phyloP scores from a whole-genome alignment of 1,139 yeast species.

The Schwanniomyces etchellsii region DNA sequence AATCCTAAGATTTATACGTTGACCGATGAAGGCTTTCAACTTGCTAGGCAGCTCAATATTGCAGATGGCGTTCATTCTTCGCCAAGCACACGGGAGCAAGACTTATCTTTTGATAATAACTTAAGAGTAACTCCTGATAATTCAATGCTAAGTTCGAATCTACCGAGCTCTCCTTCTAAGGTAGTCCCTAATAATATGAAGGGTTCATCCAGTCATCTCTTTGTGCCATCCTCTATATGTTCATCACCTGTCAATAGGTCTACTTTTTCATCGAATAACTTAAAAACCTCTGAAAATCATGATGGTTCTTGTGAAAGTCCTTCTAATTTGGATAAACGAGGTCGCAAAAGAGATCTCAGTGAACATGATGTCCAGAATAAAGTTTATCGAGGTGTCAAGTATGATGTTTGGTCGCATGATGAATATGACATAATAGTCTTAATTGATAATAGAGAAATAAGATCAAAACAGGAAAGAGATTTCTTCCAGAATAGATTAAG shows the following conservation, averaged over 20 bases:
- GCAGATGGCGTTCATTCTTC: slow-evolving; percentile 36
- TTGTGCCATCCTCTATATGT: not conserved
- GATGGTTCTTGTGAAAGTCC: not conserved
- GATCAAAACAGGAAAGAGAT: slow-evolving; percentile 55
- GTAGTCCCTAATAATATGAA: not conserved
- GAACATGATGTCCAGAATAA: slow-evolving; percentile 21
- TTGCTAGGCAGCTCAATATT: slow-evolving; percentile 54
- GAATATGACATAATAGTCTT: slow-evolving; percentile 57
- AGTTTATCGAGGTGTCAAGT: slow-evolving; percentile 18
- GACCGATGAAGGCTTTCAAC: slow-evolving; percentile 65
- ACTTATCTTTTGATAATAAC: slow-evolving; percentile 32
- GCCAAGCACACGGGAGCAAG: slow-evolving; percentile 13
- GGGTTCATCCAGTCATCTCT: not conserved
- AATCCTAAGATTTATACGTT: slow-evolving; percentile 54
- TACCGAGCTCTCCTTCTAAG: not conserved
- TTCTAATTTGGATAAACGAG: not conserved
- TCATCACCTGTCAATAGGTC: not conserved
- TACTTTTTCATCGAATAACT: not conserved
- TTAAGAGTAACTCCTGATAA: slow-evolving; percentile 19
- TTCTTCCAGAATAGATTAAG: slow-evolving; percentile 55
- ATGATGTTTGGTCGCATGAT: slow-evolving; percentile 32
- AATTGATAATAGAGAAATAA: slow-evolving; percentile 79
- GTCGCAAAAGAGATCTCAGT: not conserved
- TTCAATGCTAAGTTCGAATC: slow-evolving; percentile 3
- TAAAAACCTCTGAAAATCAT: not conserved